Conservation (phyloP, 208 protist species). For the Wallacemonas sp. region DNA sequence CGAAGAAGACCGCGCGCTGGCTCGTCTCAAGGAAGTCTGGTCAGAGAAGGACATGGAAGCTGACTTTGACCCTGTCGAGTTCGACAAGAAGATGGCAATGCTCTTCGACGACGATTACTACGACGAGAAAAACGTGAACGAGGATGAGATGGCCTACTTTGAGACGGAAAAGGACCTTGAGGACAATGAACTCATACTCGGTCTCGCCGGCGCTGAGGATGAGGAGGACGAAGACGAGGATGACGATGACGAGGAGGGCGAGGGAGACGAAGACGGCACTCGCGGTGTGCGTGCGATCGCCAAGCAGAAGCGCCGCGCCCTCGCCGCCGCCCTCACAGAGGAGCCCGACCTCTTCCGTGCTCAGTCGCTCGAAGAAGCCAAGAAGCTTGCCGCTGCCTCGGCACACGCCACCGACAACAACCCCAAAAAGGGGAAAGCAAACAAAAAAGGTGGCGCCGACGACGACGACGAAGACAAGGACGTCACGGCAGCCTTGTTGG, state of each 20-base stretch:
- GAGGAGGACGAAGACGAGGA: constrained; percentile 25
- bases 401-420: neutral
- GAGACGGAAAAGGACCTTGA: constrained; percentile 74
- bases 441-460: neutral
- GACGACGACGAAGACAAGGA: constrained; percentile 12
- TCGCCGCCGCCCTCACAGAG: constrained; percentile 5
- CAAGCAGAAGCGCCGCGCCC: constrained; percentile 11
- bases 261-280: constrained; percentile 14
- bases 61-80: constrained; percentile 85
- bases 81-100: constrained; percentile 85
- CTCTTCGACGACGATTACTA: constrained; percentile 90
- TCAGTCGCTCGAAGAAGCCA: constrained; percentile 63
- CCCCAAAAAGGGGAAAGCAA: neutral
- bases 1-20: constrained; percentile 56
- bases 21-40: constrained; percentile 66
- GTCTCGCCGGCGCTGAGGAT: constrained; percentile 17
- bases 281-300: constrained; percentile 5
- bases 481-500: constrained; percentile 3
- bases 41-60: constrained; percentile 81
- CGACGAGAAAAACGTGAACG: constrained; percentile 81
- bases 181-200: constrained; percentile 19
- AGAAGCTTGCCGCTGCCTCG: constrained; percentile 3
- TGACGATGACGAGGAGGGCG: constrained; percentile 23
- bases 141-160: constrained; percentile 85
- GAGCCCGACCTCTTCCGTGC: constrained; percentile 54